Evolutionary conservation across 2,329 filamentous ascomycete genomes (phyloP).

Genomic region (Venturiaceae sp.): DNA sequence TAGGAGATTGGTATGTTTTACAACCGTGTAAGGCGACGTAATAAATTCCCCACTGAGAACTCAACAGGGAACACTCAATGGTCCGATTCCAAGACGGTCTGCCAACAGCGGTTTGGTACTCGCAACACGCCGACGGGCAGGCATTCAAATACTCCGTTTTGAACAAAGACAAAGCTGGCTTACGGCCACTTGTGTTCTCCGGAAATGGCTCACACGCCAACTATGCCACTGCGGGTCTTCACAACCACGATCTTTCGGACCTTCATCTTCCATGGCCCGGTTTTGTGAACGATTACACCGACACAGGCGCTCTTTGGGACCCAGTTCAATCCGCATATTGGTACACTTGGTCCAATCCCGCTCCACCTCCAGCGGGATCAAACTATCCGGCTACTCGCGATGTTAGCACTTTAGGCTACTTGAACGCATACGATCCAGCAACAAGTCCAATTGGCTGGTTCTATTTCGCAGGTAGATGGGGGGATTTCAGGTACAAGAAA

Average conservation of each 20-base stretch:
- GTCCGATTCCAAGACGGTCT: constrained; percentile 49
- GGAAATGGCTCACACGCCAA: constrained; percentile 55
- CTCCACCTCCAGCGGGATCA: neutral
- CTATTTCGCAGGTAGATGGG: constrained; percentile 50
- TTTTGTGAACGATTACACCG: constrained; percentile 42
- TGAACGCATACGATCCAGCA: constrained; percentile 36
- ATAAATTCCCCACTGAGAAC: constrained; percentile 17
- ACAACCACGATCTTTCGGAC: constrained; percentile 52
- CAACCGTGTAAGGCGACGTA: neutral
- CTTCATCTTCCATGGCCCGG: constrained; percentile 43
- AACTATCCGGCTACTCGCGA: neutral
- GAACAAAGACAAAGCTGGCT: constrained; percentile 41
- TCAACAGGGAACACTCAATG: constrained; percentile 53
- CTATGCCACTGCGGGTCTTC: constrained; percentile 49
- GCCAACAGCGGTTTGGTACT: constrained; percentile 51
- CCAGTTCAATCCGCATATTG: constrained; percentile 45
- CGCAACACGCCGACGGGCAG: constrained; percentile 52
- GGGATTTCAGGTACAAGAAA: constrained; percentile 48
- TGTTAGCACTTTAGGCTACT: constrained; percentile 20
- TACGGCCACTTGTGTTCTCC: constrained; percentile 45
- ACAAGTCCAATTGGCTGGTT: constrained; percentile 44
- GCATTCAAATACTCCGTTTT: constrained; percentile 50
- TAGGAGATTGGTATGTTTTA: constrained; percentile 46
- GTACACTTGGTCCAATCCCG: constrained; percentile 39
- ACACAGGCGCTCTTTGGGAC: constrained; percentile 50